Evolutionary conservation across 2,329 filamentous ascomycete species (phyloP), one percentile per base, ranked within the genome.

Genomic region (Tricladium varicosporioides): DNA sequence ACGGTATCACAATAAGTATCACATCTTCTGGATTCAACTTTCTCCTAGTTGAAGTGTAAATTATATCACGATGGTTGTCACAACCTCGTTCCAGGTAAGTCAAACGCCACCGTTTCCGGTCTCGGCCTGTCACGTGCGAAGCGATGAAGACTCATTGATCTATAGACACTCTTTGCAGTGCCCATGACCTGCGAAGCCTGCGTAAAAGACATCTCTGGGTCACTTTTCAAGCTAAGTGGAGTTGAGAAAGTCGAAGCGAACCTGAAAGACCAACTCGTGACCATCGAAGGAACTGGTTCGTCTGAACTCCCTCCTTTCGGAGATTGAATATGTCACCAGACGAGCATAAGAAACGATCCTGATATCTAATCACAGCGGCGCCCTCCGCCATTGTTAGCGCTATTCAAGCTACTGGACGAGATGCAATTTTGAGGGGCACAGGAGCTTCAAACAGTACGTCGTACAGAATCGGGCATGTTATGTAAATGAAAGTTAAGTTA

Each of bases 341-440:
- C 27, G 53, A 10, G 54, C 48, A 57, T 54, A 31, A 27, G 40
- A 43, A 46, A 42, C 55, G 57, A 44, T 57, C 53, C 53, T 63
- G 33, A 59, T 59, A 31, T 49, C n/a, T 18, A 31, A 36, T 50
- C 54, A 64, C 67, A 83, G 90, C 91, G 64, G 85, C 94, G 16
- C 94, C 94, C 14, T 97, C 92, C 53, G 83, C 88, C 47, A 96
- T 97, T 63, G 92, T 97, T 31, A 80, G 86, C 61, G 89, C 93
- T 7, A 96, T 97, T 62, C 89, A 97, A 76, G 80, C 82, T 46
- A 97, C 92, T 9, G 94, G 94, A 52, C 85, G 92, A 69, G 93
- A 97, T 82, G 93, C 93, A 47, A 97, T 99, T 69, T 77, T 99
- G 57, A 87, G 94, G 65, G 94, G 94, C 54, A 92, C 89, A 58